Evolutionary conservation across 345 rosid species (phyloP), one percentile per base, ranked within the genome.

Genomic region (Hypericum perforatum): DNA sequence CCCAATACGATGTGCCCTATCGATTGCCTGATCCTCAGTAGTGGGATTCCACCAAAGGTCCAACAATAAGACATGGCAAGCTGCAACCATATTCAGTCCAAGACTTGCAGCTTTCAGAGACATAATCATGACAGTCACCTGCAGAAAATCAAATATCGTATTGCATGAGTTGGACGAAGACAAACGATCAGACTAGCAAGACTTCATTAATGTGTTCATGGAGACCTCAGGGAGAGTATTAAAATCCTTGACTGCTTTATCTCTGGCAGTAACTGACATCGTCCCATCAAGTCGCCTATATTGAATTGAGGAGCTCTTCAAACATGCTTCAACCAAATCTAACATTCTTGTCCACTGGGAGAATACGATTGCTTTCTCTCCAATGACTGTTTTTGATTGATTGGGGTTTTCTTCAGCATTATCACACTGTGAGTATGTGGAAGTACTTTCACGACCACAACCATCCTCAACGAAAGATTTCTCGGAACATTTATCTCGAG

Each of bases 1-100:
- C 56, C 98, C 96, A 45, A 87, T 91, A 9, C 90, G 96, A 77
- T 91, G 98, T 41, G 98, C 98, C 76, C 98, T 87, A 69, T 91
- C 96, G 14, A 91, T 75, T 57, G 96, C 95, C 60, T 91, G 96
- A 73, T 91, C 96, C 71, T 91, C 98, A 8, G 95, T 85, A 12
- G 95, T 91, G 14, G 96, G 98, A 73, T 91, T 91, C 98, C 98
- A 91, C 98, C 98, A 91, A 3, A 91, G 82, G 63, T 91, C 98
- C 52, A 91, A 70, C 56, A 91, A 74, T 47, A 91, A 64, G 61
- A 91, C 98, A 71, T 65, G 96, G 66, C 87, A 87, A 50, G 98
- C 98, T 40, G 96, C 90, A 61, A 91, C 96, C 98, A 91, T 79
- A 71, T 91, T 91, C 13, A 91, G 75, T 72, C 98, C 96, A 39